Evolutionary conservation across 345 rosid genomes (phyloP), one percentile per base, ranked within the genome.

Genomic region (Isatis tinctoria): DNA sequence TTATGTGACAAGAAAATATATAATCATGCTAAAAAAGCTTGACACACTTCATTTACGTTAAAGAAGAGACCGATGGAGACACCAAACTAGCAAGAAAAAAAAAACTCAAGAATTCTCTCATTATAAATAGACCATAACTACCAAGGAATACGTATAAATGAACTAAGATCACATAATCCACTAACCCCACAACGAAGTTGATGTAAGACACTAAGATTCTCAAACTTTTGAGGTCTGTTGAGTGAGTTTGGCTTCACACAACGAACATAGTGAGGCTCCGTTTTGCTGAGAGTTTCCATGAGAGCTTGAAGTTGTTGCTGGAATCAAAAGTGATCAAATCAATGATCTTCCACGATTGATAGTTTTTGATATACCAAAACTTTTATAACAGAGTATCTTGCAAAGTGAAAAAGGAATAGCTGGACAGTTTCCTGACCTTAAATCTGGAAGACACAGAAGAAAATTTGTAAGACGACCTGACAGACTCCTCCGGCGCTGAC

Each of bases 251-350:
- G 98, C 88, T 94, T 94, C 84, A 94, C 97, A 80, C 98, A 94
- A 27, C 97, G 97, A 82, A 94, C 86, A 77, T 94, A 94, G 78
- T 94, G 98, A 81, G 98, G 98, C 81, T 92, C 96, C 3, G 98
- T 94, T 58, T 83, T 53, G 84, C 78, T 92, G 75, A 94, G 98
- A 18, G 96, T 94, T 82, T 94, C 97, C 98, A 91, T 90, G 52
- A 94, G 97, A 17, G 98, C 80, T 82, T 94, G 98, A 82, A 94
- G 97, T 94, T 94, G 98, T 91, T 91, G 98, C 98, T 94, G 69
- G 49, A 77, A 65, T 60, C 62, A 75, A 69, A 69, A 45, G 27
- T 22, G 72, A 60, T 58, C 74, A 65, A 18, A 80, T 58, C 44
- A 10, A 32, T 6, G 36, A 53, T 67, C 11, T 24, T 39, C 43